Evolutionary conservation across 139 green algal species (phyloP).

Genomic region (Chlorella sp.): DNA sequence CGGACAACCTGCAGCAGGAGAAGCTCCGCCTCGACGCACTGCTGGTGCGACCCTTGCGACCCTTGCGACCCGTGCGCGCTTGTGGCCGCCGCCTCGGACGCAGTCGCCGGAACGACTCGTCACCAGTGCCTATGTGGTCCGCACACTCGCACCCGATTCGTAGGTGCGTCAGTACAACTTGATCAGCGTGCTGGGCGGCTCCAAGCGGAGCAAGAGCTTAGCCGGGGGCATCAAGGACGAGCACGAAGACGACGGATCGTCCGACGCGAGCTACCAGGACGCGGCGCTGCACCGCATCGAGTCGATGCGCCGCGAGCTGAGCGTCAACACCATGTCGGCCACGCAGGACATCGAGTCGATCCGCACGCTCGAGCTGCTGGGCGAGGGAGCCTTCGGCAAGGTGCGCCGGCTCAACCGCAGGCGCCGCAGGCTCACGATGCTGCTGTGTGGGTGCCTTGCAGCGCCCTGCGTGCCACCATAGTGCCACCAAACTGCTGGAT

Average conservation of each 20-base stretch:
- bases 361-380: constrained; percentile 21
- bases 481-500: too few species aligned
- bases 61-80: too few species aligned
- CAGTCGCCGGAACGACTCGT: too few species aligned
- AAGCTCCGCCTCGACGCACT: constrained; percentile 23
- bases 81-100: too few species aligned
- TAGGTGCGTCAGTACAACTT: constrained; percentile 28
- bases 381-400: constrained; percentile 16
- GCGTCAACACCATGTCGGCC: constrained; percentile 18
- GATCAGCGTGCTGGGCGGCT: constrained; percentile 18
- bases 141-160: too few species aligned
- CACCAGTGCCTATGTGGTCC: too few species aligned
- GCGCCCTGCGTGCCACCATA: background rate
- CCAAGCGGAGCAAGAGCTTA: background rate
- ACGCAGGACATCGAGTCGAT: constrained; percentile 12
- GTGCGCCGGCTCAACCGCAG: too few species aligned
- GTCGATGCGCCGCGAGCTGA: constrained; percentile 20
- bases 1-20: too few species aligned
- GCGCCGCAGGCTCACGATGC: too few species aligned
- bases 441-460: too few species aligned
- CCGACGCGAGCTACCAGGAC: constrained; percentile 1
- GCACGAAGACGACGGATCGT: too few species aligned
- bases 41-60: constrained; percentile 24
- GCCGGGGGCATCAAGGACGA: background rate
- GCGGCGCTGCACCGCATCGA: constrained; percentile 26